These are phyloP conservation scores for Entonaema liquescens DNA, from an alignment of 495 filamentous ascomycete genomes.

Conservation along the genomic window DNA sequence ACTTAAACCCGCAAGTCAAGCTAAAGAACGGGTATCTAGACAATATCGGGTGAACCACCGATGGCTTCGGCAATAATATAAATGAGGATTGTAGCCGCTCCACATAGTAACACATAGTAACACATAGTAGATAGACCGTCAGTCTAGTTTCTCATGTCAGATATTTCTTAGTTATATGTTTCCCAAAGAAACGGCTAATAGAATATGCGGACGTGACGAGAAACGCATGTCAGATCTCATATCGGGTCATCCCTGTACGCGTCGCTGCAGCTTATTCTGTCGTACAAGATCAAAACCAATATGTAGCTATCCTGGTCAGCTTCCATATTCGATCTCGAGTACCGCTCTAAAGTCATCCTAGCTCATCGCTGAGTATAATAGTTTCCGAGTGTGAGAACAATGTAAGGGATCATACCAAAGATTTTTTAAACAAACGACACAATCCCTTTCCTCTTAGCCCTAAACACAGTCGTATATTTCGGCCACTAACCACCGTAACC, in stretches of 20 bases:
- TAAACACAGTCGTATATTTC: neutral
- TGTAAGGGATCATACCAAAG: neutral
- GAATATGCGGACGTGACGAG: neutral
- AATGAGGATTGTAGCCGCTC: neutral
- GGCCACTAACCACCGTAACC: neutral
- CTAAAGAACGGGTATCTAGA: neutral
- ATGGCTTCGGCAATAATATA: neutral
- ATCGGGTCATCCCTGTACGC: neutral
- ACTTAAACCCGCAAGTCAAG: neutral
- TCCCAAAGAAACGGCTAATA: neutral
- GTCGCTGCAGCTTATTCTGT: neutral
- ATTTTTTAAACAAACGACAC: neutral
- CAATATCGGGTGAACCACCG: neutral
- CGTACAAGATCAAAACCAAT: neutral
- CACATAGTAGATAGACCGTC: neutral
- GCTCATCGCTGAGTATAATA: neutral
- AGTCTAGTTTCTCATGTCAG: neutral
- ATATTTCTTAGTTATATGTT: neutral
- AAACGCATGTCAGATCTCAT: conserved; percentile 5
- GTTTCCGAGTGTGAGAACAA: neutral
- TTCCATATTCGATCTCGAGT: neutral
- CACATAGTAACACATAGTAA: neutral
- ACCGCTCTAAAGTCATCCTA: neutral
- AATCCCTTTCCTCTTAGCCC: neutral
- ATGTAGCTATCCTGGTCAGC: neutral